A percentile compares a stretch with the other conserved stretches of the same genome.
These are phyloP conservation scores for Pseudomassariella vexata DNA, from an alignment of 2,329 filamentous ascomycete genomes.

Conservation along the genomic window DNA sequence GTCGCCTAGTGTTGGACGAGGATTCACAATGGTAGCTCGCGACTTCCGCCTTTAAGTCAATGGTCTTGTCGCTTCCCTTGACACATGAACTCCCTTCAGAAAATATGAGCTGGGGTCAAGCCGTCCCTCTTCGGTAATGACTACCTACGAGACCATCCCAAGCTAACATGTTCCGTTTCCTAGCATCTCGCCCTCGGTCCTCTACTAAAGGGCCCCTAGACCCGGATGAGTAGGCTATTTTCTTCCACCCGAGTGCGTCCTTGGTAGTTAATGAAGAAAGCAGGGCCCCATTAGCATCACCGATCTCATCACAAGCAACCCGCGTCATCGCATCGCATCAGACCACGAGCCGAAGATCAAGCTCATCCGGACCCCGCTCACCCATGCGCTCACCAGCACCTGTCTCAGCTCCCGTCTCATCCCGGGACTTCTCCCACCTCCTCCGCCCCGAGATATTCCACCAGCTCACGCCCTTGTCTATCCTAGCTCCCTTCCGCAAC, in stretches of 20 bases:
- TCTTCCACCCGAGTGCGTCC: constrained; percentile 12
- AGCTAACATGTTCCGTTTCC: constrained; percentile 19
- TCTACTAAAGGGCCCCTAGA: constrained; percentile 77
- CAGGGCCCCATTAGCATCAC: constrained; percentile 18
- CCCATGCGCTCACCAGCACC: constrained; percentile 11
- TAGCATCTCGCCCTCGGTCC: constrained; percentile 57
- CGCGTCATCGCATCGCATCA: constrained; percentile 16
- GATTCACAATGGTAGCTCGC: no score
- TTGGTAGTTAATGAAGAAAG: constrained; percentile 2
- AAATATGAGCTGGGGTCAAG: no score
- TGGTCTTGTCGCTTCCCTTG: no score
- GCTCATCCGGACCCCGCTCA: constrained; percentile 14
- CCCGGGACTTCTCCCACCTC: constrained; percentile 75
- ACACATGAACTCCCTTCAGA: no score
- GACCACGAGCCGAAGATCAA: constrained; percentile 15
- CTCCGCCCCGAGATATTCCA: constrained; percentile 80
- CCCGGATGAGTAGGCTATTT: constrained; percentile 58
- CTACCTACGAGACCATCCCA: no score
- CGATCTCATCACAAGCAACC: constrained; percentile 19
- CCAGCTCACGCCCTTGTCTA: constrained; percentile 59
- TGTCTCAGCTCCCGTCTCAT: constrained; percentile 26
- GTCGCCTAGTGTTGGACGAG: no score
- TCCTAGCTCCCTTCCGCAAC: constrained; percentile 62
- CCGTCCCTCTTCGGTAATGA: no score
- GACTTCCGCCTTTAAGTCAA: no score